A percentile compares a stretch with the other conserved stretches of the same genome.
These are phyloP conservation scores for Pichia ethanolica DNA, from an alignment of 805 yeast genomes.

Conservation along the genomic window DNA sequence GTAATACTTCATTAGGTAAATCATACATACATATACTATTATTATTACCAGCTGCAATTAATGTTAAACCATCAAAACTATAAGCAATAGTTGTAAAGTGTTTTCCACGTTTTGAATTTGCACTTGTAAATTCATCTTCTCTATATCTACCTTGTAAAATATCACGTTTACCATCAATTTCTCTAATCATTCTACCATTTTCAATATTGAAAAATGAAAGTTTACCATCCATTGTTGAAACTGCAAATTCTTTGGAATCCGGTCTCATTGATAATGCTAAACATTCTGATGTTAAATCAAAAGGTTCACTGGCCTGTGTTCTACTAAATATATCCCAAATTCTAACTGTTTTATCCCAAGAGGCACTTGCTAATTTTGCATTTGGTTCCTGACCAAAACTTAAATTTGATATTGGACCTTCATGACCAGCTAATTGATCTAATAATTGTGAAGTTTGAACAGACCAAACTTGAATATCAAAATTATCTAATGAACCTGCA, in stretches of 20 bases:
- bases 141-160: slow-evolving; percentile 78
- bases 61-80: slow-evolving; percentile 81
- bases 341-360: slow-evolving; percentile 94
- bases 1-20: slow-evolving; percentile 75
- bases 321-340: slow-evolving; percentile 91
- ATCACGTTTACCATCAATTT: slow-evolving; percentile 81
- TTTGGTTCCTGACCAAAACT: slow-evolving; percentile 77
- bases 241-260: slow-evolving; percentile 87
- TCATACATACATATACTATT: slow-evolving; percentile 90
- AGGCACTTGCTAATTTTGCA: slow-evolving; percentile 70
- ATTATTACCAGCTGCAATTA: slow-evolving; percentile 91
- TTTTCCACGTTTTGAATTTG: slow-evolving; percentile 77
- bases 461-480: slow-evolving; percentile 92
- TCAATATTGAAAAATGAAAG: slow-evolving; percentile 78
- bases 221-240: slow-evolving; percentile 83
- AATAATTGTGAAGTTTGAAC: slow-evolving; percentile 91
- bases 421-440: slow-evolving; percentile 87
- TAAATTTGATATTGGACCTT: slow-evolving; percentile 86
- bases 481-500: slow-evolving; percentile 87
- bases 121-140: slow-evolving; percentile 74
- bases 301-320: slow-evolving; percentile 82
- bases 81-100: slow-evolving; percentile 74
- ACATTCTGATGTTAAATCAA: slow-evolving; percentile 78
- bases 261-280: slow-evolving; percentile 79
- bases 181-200: slow-evolving; percentile 69